A percentile compares a stretch with the other conserved stretches of the same genome.
Evolutionary conservation across 257 asterid species (phyloP).

Genomic region (Scutellaria barbata): DNA sequence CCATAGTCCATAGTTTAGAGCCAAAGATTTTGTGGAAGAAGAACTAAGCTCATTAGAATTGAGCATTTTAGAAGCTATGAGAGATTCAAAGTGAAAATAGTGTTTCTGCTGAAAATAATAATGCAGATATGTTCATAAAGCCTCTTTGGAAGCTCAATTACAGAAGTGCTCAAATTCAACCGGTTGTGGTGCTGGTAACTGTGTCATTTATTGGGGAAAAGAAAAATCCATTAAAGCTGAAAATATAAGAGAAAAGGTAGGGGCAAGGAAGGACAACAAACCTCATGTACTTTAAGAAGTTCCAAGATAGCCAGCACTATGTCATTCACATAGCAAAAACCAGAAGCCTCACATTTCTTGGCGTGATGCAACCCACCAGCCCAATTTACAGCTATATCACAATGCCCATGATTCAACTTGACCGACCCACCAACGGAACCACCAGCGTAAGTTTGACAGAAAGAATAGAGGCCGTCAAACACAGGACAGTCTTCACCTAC

Average conservation of each 20-base stretch:
- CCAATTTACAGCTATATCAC: slow-evolving; percentile 70
- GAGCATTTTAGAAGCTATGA: neutral
- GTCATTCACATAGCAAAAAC: slow-evolving; percentile 66
- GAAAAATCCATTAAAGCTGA: neutral
- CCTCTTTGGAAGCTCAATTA: neutral
- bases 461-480: slow-evolving; percentile 63
- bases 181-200: neutral
- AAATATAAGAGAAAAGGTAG: slow-evolving; percentile 5
- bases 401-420: slow-evolving; percentile 62
- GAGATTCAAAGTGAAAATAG: slow-evolving; percentile 1
- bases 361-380: slow-evolving; percentile 75
- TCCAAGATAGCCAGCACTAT: slow-evolving; percentile 67
- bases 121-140: slow-evolving; percentile 15
- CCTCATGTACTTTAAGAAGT: slow-evolving; percentile 66
- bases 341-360: slow-evolving; percentile 71
- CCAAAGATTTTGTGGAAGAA: neutral
- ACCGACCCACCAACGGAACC: slow-evolving; percentile 73
- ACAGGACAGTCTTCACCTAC: slow-evolving; percentile 72
- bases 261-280: slow-evolving; percentile 24
- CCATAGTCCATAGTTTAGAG: neutral
- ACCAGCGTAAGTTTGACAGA: slow-evolving; percentile 68
- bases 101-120: neutral
- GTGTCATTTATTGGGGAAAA: neutral
- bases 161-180: neutral
- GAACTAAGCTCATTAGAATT: neutral